Evolutionary conservation across 768 basidiomycete genomes (phyloP), one percentile per base, ranked within the genome.

Genomic region (Dentipellis fragilis): DNA sequence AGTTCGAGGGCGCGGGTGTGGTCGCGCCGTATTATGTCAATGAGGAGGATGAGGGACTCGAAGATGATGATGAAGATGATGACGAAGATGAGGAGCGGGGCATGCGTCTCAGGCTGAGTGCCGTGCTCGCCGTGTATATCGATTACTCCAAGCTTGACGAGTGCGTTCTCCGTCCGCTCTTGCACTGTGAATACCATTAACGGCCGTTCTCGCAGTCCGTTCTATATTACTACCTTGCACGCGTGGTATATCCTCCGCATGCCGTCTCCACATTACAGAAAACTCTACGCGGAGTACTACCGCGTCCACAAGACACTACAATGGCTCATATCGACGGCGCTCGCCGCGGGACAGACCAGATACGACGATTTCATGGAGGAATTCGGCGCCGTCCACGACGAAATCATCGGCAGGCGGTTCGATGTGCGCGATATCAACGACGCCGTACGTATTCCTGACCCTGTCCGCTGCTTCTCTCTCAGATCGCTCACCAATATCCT

Each of bases 1-100:
- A 71, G 16, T 72, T 83, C 47, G 76, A 79, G 56, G 86, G 76
- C 4, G 80, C 77, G 0, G 88, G 88, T 1, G 59, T 67, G n/a
- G 78, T 80, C 1, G 61, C 65, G 10, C 71, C 82, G 0, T 69
- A 70, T 36, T 76, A 74, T 47, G 70, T 72, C 14, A 71, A 67
- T 22, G 71, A 65, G 4, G 68, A 64, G 10, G 65, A 68, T 23
- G 56, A 57, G 4, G 70, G 74, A 47, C 54, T 60, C 52, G 65
- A 67, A 17, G 56, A 59, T 3, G 58, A 52, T 14, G 53, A 35
- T 6, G 55, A 58, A 1, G 51, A 49, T 0, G 55, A 54, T 22
- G 74, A 72, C 12, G 52, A 58, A 2, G 56, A 49, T 21, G 61
- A 57, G 49, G 57, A 46, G 23, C 58, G 49, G 45, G 45, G 61